These are phyloP conservation scores for Echites panduratus DNA, from an alignment of 257 asterid genomes.

Conservation along the genomic window DNA sequence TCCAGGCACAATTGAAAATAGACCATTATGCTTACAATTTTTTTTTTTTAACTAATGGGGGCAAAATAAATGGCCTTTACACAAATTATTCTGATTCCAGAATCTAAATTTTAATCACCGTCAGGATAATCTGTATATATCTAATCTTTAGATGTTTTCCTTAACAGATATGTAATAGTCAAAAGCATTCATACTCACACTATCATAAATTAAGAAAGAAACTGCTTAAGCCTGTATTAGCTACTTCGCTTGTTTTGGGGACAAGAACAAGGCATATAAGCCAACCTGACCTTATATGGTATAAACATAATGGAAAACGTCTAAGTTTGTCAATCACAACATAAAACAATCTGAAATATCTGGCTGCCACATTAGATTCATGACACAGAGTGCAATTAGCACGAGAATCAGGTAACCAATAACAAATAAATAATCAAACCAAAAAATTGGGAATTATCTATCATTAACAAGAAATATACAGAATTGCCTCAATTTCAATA, in stretches of 20 bases:
- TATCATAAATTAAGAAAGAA: background rate
- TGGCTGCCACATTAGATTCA: background rate
- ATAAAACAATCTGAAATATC: background rate
- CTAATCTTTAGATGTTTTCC: background rate
- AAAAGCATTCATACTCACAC: background rate
- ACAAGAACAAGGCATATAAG: background rate
- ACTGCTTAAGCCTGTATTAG: background rate
- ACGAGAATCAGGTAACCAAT: background rate
- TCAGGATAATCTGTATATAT: background rate
- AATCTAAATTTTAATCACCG: background rate
- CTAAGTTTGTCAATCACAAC: background rate
- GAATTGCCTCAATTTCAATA: too few relatives aligned
- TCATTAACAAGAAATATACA: background rate
- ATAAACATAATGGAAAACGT: background rate
- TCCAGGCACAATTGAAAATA: background rate
- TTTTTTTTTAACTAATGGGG: background rate
- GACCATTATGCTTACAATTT: too few relatives aligned
- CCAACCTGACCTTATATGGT: background rate
- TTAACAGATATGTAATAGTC: background rate
- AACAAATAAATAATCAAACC: background rate
- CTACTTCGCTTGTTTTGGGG: background rate
- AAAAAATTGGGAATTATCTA: background rate
- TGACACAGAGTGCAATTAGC: background rate
- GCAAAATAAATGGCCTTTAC: background rate
- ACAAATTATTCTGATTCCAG: background rate